A percentile compares a stretch with the other conserved stretches of the same genome.
phyloP scores from a whole-genome alignment of 2,329 filamentous ascomycete species.

The Claviceps humidiphila region DNA sequence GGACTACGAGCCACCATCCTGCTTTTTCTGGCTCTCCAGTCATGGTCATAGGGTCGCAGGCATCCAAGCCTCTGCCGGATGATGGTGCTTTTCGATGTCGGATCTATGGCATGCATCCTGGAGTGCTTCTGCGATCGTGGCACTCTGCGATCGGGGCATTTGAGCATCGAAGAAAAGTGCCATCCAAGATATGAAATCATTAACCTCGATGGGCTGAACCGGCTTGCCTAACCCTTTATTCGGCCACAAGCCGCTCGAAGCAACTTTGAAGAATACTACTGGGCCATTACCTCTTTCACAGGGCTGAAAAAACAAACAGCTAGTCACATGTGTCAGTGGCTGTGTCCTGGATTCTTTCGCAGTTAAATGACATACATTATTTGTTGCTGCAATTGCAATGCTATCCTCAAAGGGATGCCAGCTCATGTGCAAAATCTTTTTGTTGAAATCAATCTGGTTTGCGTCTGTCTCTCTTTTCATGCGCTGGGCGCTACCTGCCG shows the following conservation, averaged over 20 bases:
- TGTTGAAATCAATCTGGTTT: slow-evolving; percentile 99
- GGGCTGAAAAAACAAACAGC: slow-evolving; percentile 68
- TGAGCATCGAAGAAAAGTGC: neutral
- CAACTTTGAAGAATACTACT: neutral
- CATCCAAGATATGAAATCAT: neutral
- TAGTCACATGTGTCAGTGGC: slow-evolving; percentile 20
- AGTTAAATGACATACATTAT: slow-evolving; percentile 62
- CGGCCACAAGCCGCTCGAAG: neutral
- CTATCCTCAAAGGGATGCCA: slow-evolving; percentile 99
- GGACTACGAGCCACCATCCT: neutral
- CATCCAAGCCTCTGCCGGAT: neutral
- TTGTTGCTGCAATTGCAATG: slow-evolving; percentile 97
- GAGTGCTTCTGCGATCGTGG: neutral
- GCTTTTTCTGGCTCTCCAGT: neutral
- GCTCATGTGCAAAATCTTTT: slow-evolving; percentile 99
- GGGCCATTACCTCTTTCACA: slow-evolving; percentile 30
- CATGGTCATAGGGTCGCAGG: neutral
- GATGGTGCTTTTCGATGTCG: neutral
- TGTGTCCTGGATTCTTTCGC: neutral
- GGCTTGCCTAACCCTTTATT: neutral
- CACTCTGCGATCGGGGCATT: neutral
- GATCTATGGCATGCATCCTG: slow-evolving; percentile 1
- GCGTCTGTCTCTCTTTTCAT: slow-evolving; percentile 99
- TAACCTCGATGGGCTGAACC: neutral
- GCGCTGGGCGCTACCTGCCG: slow-evolving; percentile 63